phyloP scores from a whole-genome alignment of 192 early-diverging fungal species.

The Globomyces pollinis-pini region DNA sequence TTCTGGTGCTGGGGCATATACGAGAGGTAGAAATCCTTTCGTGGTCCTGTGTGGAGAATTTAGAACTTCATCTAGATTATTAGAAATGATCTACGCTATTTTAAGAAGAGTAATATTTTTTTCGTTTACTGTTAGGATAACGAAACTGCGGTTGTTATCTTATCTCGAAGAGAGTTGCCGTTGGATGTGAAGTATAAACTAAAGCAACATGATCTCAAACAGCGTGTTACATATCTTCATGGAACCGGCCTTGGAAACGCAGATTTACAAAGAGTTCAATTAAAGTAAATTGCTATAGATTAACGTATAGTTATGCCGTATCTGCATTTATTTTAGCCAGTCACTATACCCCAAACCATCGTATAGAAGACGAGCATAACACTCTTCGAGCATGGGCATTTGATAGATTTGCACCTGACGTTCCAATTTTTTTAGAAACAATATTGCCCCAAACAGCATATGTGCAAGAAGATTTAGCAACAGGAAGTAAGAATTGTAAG shows the following conservation, averaged over 20 bases:
- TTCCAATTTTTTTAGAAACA: slow-evolving; percentile 55
- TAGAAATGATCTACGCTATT: slow-evolving; percentile 20
- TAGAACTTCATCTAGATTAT: not conserved
- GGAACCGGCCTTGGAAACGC: slow-evolving; percentile 23
- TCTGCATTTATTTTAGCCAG: slow-evolving; percentile 33
- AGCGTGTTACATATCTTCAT: slow-evolving; percentile 29
- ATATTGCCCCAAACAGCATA: slow-evolving; percentile 51
- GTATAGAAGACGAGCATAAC: slow-evolving; percentile 61
- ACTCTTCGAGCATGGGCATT: slow-evolving; percentile 61
- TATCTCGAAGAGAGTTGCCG: slow-evolving; percentile 17
- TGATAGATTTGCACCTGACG: slow-evolving; percentile 47
- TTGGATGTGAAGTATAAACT: slow-evolving; percentile 17
- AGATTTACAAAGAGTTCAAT: slow-evolving; percentile 29
- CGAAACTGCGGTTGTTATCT: slow-evolving; percentile 16
- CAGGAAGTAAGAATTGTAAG: slow-evolving; percentile 13
- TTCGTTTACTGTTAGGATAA: not conserved
- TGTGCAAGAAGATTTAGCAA: slow-evolving; percentile 50
- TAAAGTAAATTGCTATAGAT: slow-evolving; percentile 12
- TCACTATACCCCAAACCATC: slow-evolving; percentile 31
- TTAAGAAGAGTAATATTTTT: slow-evolving; percentile 13
- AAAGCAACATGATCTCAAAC: slow-evolving; percentile 11
- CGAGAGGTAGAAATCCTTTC: slow-evolving; percentile 16
- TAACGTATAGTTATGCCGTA: not conserved
- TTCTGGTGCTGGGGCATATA: slow-evolving; percentile 21
- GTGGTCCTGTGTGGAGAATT: slow-evolving; percentile 32